Conservation (phyloP, 805 yeast genomes). For the Aciculoconidium aculeatum region DNA sequence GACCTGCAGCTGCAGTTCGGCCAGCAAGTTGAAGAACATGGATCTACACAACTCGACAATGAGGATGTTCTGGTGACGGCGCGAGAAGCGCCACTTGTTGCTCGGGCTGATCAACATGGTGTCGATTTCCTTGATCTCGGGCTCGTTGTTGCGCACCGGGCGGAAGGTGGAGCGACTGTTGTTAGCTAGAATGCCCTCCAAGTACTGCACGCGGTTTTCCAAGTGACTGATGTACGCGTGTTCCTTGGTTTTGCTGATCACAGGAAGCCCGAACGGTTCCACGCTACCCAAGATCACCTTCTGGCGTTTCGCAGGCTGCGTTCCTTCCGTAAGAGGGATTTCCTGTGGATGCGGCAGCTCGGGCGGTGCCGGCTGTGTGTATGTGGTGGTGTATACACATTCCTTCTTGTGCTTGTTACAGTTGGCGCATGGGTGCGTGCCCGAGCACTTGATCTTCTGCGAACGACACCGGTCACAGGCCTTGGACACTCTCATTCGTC, state of each 20-base stretch:
- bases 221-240: constrained; percentile 25
- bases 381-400: constrained; percentile 23
- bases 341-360: constrained; percentile 2
- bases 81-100: constrained; percentile 43
- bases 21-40: constrained; percentile 26
- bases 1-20: constrained; percentile 28
- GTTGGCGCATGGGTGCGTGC: constrained; percentile 43
- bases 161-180: constrained; percentile 11
- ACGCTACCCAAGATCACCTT: constrained; percentile 9
- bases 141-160: constrained; percentile 12
- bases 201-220: constrained; percentile 36
- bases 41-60: constrained; percentile 34
- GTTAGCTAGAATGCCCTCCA: constrained; percentile 26
- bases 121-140: constrained; percentile 14
- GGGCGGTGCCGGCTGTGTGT: constrained; percentile 2
- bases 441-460: constrained; percentile 55
- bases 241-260: constrained; percentile 10
- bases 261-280: constrained; percentile 16
- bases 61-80: constrained; percentile 41
- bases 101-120: constrained; percentile 19
- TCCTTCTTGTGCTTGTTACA: constrained; percentile 35
- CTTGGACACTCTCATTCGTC: constrained; percentile 38
- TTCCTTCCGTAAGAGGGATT: background rate
- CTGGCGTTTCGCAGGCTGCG: constrained; percentile 8
- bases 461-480: constrained; percentile 54